A percentile compares a stretch with the other conserved stretches of the same genome.
phyloP scores from a whole-genome alignment of 2,329 filamentous ascomycete species.

The Talaromyces sp. region DNA sequence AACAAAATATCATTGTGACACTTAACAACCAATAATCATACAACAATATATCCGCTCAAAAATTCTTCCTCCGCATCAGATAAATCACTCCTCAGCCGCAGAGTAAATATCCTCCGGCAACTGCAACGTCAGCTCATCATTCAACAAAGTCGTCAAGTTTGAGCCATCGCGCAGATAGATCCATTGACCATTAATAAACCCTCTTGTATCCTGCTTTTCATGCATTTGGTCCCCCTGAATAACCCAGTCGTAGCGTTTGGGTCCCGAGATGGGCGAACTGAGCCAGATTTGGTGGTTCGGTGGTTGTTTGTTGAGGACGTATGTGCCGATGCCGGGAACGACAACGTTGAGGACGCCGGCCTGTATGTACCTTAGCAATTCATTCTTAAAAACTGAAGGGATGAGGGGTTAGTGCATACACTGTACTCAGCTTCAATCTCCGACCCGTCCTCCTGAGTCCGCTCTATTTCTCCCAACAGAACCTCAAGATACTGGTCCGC shows the following conservation, averaged over 20 bases:
- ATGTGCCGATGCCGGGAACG: constrained; percentile 69
- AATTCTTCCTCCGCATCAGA: background rate
- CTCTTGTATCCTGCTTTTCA: constrained; percentile 70
- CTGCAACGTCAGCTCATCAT: constrained; percentile 70
- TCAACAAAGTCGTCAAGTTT: constrained; percentile 68
- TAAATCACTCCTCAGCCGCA: background rate
- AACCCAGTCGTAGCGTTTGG: constrained; percentile 93
- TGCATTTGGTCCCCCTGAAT: constrained; percentile 65
- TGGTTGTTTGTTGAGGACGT: constrained; percentile 97
- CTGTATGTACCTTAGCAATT: constrained; percentile 46
- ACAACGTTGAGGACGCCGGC: constrained; percentile 79
- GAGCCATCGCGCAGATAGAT: constrained; percentile 82
- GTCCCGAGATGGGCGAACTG: constrained; percentile 83
- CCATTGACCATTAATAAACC: constrained; percentile 64
- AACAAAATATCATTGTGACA: background rate
- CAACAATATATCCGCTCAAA: background rate
- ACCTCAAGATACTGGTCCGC: constrained; percentile 71
- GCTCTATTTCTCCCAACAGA: constrained; percentile 62
- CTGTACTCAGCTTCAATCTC: constrained; percentile 87
- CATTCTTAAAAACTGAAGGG: background rate
- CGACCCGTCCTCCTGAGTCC: constrained; percentile 65
- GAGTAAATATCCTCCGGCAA: constrained; percentile 45
- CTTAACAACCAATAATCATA: background rate
- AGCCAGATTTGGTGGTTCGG: constrained; percentile 98
- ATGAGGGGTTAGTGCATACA: constrained; percentile 51